Evolutionary conservation across 2,329 filamentous ascomycete genomes (phyloP).

Genomic region (Westerdykella sp.): DNA sequence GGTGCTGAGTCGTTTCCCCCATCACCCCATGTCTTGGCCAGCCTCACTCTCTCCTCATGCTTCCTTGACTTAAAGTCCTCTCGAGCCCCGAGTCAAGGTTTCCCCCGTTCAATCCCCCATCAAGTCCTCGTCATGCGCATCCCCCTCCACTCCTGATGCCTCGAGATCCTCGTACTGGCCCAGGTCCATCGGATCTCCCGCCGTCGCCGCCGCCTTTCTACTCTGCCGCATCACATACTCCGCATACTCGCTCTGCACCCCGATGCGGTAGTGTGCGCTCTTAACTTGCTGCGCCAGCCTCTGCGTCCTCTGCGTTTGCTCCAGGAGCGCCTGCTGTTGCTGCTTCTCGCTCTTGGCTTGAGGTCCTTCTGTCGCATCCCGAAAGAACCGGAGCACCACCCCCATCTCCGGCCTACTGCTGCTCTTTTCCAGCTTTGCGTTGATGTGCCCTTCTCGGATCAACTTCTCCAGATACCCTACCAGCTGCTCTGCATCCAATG

Average conservation of each 20-base stretch:
- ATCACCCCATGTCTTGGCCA: too few species aligned
- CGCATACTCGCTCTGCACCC: conserved; percentile 54
- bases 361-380: conserved; percentile 32
- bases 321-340: conserved; percentile 41
- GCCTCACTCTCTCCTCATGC: too few species aligned
- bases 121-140: conserved; percentile 31
- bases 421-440: conserved; percentile 45
- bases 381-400: conserved; percentile 51
- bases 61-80: conserved; percentile 14
- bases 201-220: conserved; percentile 31
- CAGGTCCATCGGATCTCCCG: conserved; percentile 33
- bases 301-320: conserved; percentile 47
- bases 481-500: conserved; percentile 40
- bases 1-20: too few species aligned
- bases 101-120: conserved; percentile 24
- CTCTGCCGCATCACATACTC: conserved; percentile 47
- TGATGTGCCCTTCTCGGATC: conserved; percentile 46
- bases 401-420: conserved; percentile 31
- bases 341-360: conserved; percentile 37
- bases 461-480: conserved; percentile 49
- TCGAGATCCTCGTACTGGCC: conserved; percentile 30
- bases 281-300: conserved; percentile 47
- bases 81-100: too few species aligned
- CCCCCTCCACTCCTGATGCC: neutral
- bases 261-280: conserved; percentile 51